Base-by-base conservation (phyloP, 164 flowering plant genomes). In the Aristolochia fimbriata region DNA sequence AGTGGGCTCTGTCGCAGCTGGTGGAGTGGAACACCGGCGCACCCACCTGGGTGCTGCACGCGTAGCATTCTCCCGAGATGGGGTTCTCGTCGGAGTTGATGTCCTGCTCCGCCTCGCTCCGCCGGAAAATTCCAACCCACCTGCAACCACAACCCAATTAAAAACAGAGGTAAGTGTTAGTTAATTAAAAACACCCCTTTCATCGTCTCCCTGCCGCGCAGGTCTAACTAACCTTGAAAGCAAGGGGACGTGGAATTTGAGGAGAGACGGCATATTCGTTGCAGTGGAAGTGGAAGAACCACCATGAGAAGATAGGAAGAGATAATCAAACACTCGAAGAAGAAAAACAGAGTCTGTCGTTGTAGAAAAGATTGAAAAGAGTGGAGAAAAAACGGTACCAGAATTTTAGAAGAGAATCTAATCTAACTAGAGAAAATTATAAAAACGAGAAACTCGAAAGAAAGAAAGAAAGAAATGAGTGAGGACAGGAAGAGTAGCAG, bases 21-120 rank as follows among this genome's bases (percentile, higher is more conserved):
- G 96, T 90, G 57, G 99, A 93, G 81, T 93, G 99, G 76, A 93
- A 93, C 12, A 70, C 91, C 0, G 99, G 99, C 1, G 79, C 85
- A 15, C 92, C 96, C 1, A 78, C 86, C 48, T 86, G 96, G 0
- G 99, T 93, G 73, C 99, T 93, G 73, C 99, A 93, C 1, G 96
- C 96, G 73, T 86, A 88, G 76, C 99, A 93, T 46, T 92, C 98
- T 22, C 74, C 57, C 17, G 86, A 50, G 73, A 30, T 47, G 45
- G 77, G 55, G 55, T 61, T 64, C 2, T 64, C 70, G 63, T 22
- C 65, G 56, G 62, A 64, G 12, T 64, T 58, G 59, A 57, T 50
- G 63, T 53, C 60, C 1, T 51, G 50, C 57, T 30, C 59, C 45
- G 59, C n/a, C 8, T 19, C 20, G 13, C 21, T n/a, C 30, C 57